Percentiles rank a stretch among this genome's conserved stretches.
Evolutionary conservation across 148 eudicot genomes (phyloP).

Genomic region (Fagopyrum esculentum): DNA sequence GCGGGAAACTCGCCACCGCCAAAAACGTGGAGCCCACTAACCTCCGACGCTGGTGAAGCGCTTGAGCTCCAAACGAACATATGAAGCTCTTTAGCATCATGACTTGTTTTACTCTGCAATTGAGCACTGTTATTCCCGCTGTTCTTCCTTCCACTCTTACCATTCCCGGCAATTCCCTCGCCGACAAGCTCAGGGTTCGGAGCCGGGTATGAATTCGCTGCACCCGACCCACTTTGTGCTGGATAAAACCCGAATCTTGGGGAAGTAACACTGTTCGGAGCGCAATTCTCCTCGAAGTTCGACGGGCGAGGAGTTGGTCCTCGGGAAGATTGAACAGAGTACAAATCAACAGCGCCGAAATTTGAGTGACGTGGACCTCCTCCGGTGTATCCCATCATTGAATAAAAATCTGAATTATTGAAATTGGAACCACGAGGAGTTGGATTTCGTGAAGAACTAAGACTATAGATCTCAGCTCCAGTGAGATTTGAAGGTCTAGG

Average conservation of each 20-base stretch:
- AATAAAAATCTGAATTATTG: slow-evolving; percentile 70
- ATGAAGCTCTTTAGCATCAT: slow-evolving; percentile 84
- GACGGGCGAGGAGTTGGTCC: slow-evolving; percentile 83
- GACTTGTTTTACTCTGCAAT: slow-evolving; percentile 27
- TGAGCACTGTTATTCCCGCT: slow-evolving; percentile 19
- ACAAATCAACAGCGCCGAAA: slow-evolving; percentile 65
- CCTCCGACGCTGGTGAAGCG: slow-evolving; percentile 82
- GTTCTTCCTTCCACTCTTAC: slow-evolving; percentile 27
- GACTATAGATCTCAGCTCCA: slow-evolving; percentile 85
- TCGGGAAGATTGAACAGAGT: slow-evolving; percentile 66
- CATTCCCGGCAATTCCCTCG: slow-evolving; percentile 18
- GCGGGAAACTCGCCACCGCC: slow-evolving; percentile 57
- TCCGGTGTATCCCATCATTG: slow-evolving; percentile 61
- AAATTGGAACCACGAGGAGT: slow-evolving; percentile 92
- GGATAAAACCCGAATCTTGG: slow-evolving; percentile 67
- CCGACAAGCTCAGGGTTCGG: slow-evolving; percentile 64
- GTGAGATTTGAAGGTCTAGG: slow-evolving; percentile 82
- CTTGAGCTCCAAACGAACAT: slow-evolving; percentile 97
- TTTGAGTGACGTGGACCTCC: slow-evolving; percentile 44
- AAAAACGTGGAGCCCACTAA: slow-evolving; percentile 75
- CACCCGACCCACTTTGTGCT: slow-evolving; percentile 5
- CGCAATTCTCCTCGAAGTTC: slow-evolving; percentile 64
- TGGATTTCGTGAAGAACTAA: slow-evolving; percentile 80
- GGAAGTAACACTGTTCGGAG: slow-evolving; percentile 23
- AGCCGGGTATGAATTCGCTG: slow-evolving; percentile 10